Evolutionary conservation across 495 filamentous ascomycete genomes (phyloP).

Genomic region (Hypoxylon crocopeplum): DNA sequence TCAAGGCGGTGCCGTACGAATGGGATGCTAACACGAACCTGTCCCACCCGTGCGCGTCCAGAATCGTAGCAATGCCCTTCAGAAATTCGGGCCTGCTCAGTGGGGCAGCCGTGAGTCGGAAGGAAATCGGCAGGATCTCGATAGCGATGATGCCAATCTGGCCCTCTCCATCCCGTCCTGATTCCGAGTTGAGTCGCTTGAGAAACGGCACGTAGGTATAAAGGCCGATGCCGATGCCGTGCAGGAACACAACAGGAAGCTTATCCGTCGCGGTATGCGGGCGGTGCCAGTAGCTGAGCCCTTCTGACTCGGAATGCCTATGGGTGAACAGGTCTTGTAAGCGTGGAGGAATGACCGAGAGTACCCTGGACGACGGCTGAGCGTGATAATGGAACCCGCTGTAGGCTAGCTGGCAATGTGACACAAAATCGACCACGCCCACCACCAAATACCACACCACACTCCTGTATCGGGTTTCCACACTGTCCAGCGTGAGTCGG

Average conservation of each 20-base stretch:
- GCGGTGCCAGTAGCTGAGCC: conserved; percentile 69
- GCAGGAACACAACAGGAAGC: conserved; percentile 68
- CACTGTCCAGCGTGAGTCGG: conserved; percentile 68
- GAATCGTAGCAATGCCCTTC: conserved; percentile 57
- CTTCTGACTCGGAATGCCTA: conserved; percentile 51
- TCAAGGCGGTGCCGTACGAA: conserved; percentile 68
- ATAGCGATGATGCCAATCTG: conserved; percentile 68
- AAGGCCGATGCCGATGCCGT: conserved; percentile 75
- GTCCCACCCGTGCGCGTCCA: conserved; percentile 58
- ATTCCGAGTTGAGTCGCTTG: conserved; percentile 53
- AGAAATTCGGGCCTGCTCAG: conserved; percentile 56
- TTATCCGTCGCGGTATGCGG: conserved; percentile 62
- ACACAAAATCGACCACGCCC: conserved; percentile 44
- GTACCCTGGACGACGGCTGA: conserved; percentile 43
- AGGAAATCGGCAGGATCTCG: conserved; percentile 68
- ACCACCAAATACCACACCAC: conserved; percentile 67
- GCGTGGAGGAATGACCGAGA: conserved; percentile 65
- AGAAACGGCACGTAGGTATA: conserved; percentile 67
- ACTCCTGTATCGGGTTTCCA: conserved; percentile 66
- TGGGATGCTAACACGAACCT: conserved; percentile 62
- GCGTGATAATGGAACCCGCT: conserved; percentile 58
- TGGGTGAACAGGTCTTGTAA: conserved; percentile 50
- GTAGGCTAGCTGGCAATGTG: conserved; percentile 47
- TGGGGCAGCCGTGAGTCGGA: conserved; percentile 61
- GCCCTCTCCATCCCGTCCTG: conserved; percentile 41